Conservation (phyloP, 73 alveolate species). For the Paramecium pentaurelia region DNA sequence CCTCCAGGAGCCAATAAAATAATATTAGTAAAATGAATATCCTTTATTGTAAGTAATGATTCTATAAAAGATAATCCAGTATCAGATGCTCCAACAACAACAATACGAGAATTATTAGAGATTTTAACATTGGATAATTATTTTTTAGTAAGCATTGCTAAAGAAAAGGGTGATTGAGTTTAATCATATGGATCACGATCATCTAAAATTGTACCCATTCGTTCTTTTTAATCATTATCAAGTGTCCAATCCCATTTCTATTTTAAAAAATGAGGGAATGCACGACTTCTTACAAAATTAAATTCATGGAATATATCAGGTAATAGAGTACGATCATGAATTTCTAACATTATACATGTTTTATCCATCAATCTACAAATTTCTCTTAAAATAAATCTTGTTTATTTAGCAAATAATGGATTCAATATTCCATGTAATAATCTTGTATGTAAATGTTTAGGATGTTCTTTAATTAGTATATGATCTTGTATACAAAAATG, state of each 20-base stretch:
- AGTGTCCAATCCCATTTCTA: constrained; percentile 89
- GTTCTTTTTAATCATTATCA: constrained; percentile 73
- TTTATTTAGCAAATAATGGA: constrained; percentile 77
- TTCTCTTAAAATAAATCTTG: constrained; percentile 87
- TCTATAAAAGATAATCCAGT: constrained; percentile 98
- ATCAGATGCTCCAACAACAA: constrained; percentile 97
- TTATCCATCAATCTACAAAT: constrained; percentile 88
- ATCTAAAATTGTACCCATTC: constrained; percentile 74
- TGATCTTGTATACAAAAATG: constrained; percentile 89
- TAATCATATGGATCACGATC: constrained; percentile 94
- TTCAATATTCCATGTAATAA: constrained; percentile 84
- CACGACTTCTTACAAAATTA: constrained; percentile 88
- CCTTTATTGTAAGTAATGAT: constrained; percentile 89
- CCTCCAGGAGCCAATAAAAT: constrained; percentile 98
- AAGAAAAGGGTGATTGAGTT: constrained; percentile 88
- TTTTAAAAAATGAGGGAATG: constrained; percentile 97
- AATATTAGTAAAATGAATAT: constrained; percentile 90
- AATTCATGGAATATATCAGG: constrained; percentile 95
- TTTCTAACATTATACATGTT: constrained; percentile 94
- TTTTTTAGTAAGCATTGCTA: constrained; percentile 90
- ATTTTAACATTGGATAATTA: constrained; percentile 88
- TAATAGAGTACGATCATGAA: constrained; percentile 81
- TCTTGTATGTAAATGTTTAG: constrained; percentile 91
- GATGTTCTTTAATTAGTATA: constrained; percentile 89
- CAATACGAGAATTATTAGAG: constrained; percentile 95